Evolutionary conservation across 2,329 filamentous ascomycete species (phyloP).

Genomic region (Aspergillus neotritici): DNA sequence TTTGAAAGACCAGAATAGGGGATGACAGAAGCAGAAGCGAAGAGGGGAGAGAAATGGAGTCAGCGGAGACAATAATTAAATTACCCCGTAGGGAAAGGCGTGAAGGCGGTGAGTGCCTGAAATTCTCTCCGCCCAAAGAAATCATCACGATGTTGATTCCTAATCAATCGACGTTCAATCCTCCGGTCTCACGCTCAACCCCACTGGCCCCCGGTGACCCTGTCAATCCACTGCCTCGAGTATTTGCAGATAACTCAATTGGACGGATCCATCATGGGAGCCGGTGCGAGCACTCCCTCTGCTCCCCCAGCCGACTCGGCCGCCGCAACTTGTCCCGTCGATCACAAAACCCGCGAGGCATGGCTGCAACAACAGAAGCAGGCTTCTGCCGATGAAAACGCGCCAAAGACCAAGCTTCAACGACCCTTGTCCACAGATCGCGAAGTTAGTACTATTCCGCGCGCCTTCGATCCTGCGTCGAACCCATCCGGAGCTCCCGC

Average conservation of each 20-base stretch:
- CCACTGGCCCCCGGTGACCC: too few relatives aligned
- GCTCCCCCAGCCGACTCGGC: conserved; percentile 19
- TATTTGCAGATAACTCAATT: too few relatives aligned
- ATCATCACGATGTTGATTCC: not conserved
- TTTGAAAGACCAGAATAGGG: not conserved
- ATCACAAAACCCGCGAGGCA: conserved; percentile 78
- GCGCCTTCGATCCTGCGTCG: conserved; percentile 41
- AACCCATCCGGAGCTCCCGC: conserved; percentile 20
- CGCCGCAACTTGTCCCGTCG: conserved; percentile 68
- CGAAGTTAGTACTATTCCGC: conserved; percentile 73
- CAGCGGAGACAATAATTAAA: conserved; percentile 7
- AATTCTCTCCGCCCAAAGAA: conserved; percentile 8
- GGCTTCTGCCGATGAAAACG: conserved; percentile 21
- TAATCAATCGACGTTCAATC: too few relatives aligned
- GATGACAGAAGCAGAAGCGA: not conserved
- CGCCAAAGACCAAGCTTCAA: conserved; percentile 22
- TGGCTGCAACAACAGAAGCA: conserved; percentile 62
- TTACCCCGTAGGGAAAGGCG: conserved; percentile 11
- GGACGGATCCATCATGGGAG: conserved; percentile 27
- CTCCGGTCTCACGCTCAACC: too few relatives aligned
- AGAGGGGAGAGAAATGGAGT: conserved; percentile 9
- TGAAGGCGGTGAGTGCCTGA: conserved; percentile 11
- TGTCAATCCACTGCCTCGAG: too few relatives aligned
- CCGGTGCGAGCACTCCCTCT: conserved; percentile 33
- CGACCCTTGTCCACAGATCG: conserved; percentile 59